Base-by-base conservation (phyloP, 257 asterid species). In the Nicotiana attenuata region DNA sequence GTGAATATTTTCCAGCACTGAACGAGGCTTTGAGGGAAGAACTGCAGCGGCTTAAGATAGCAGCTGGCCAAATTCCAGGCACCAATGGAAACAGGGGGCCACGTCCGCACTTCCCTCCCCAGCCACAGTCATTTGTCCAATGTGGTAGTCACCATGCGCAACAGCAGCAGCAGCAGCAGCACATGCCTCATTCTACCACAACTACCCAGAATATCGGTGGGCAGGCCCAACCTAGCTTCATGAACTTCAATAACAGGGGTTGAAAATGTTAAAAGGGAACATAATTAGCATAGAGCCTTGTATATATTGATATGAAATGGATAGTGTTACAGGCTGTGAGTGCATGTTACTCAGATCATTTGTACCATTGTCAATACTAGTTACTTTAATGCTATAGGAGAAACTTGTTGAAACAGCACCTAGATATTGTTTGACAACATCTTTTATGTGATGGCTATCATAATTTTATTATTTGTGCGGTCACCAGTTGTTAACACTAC, bases 21-120 rank as follows among this genome's bases (percentile, higher is more conserved):
- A 95, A 92, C 53, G 97, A 95, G 29, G 90, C 97, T 17, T 65
- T 95, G 85, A 86, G 90, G 87, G 91, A 90, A 65, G 99, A 95
- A 86, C 86, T 95, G 78, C 95, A 92, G 86, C 93, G 90, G 84
- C 94, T 95, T 50, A 95, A 95, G 93, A 87, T 93, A 57, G 88
- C 91, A 73, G 95, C 97, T 2, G 86, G 94, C 69, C 92, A 93
- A 81, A 82, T 85, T 63, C 90, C 87, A 28, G 59, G 84, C 29
- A 83, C 65, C 80, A 92, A 87, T 45, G 94, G 94, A 64, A 92
- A 80, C 87, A 77, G 83, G 83, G 94, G 89, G 15, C 11, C 85
- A 4, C 68, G 81, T 16, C 84, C 91, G 10, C 91, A 86, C 50
- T 88, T 88, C 65, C 87, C 92, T 11, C 83, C 89, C 35, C 93